Evolutionary conservation across 2,329 filamentous ascomycete species (phyloP).

Genomic region (Lithohypha guttulata): DNA sequence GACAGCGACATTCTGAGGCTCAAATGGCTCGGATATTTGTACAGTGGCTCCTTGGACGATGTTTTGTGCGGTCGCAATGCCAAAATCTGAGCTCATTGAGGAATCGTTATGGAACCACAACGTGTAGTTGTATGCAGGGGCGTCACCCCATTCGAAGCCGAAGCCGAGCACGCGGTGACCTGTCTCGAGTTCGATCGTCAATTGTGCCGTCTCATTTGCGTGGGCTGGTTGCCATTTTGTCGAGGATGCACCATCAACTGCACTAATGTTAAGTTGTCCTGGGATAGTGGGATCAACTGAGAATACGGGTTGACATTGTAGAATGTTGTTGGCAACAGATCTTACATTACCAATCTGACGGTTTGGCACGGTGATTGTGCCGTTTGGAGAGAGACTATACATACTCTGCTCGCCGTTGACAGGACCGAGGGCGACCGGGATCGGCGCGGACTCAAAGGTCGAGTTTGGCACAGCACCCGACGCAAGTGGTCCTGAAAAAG

Average conservation of each 20-base stretch:
- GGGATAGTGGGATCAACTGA: conserved; percentile 40
- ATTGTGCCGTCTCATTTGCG: conserved; percentile 40
- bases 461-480: conserved; percentile 43
- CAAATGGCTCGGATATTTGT: conserved; percentile 30
- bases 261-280: conserved; percentile 59
- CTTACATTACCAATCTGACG: conserved; percentile 44
- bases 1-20: conserved; percentile 25
- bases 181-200: conserved; percentile 45
- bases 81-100: conserved; percentile 12
- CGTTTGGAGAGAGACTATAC: conserved; percentile 39
- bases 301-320: conserved; percentile 50
- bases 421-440: conserved; percentile 48
- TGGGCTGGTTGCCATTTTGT: conserved; percentile 56
- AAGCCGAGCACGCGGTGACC: conserved; percentile 33
- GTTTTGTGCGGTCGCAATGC: conserved; percentile 7
- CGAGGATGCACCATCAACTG: conserved; percentile 54
- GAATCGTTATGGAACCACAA: conserved; percentile 45
- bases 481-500: conserved; percentile 28
- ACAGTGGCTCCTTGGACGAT: conserved; percentile 17
- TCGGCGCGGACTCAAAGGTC: conserved; percentile 42
- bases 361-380: conserved; percentile 47
- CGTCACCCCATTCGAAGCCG: conserved; percentile 50
- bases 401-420: conserved; percentile 29
- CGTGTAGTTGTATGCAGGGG: conserved; percentile 43
- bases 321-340: conserved; percentile 50